Base-by-base conservation (phyloP, 2,329 filamentous ascomycete species). In the Fusarium phyllophilum region DNA sequence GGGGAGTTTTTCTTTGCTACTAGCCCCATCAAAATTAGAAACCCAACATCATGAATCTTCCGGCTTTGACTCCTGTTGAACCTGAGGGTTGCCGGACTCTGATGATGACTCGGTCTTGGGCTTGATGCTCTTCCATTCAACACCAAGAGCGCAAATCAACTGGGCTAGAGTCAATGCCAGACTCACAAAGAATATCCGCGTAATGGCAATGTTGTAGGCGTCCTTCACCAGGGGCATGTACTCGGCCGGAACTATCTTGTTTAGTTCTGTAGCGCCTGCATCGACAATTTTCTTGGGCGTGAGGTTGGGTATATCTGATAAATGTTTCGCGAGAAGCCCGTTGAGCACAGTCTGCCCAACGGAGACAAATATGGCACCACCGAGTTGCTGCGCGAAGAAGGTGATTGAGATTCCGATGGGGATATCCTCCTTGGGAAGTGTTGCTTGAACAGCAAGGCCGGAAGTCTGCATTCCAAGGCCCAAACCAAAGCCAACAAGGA, bases 41-140 rank as follows among this genome's bases (percentile, higher is more conserved):
- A 48, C 34, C 34, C 22, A 44, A 22, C 39, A 70, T 74, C 74
- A 74, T 52, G 66, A 63, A 52, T 68, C 62, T 44, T 73, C 70
- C 12, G 44, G 29, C 51, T 70, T 73, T 46, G 69, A 14, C 36
- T 65, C 51, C 26, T 64, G 39, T 15, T 33, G 41, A 34, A 48
- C 15, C 24, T 52, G 44, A 24, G 48, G 12, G 14, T 71, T 46
- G 18, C 55, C 59, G 31, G 45, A 51, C 36, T 59, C 58, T 14
- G 62, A 49, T 8, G 58, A 63, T 38, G 60, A 68, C 68, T 78
- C 76, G 9, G 34, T 62, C 76, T 88, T 89, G 17, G 68, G 68
- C 84, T 93, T 93, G 77, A 93, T 90, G 72, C 84, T 90, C 79
- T 85, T 89, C 92, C 92, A 94, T 80, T 93, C 87, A 74, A 94